Conservation (phyloP, 176 grass and related monocot genomes). For the Pontederia crassipes region DNA sequence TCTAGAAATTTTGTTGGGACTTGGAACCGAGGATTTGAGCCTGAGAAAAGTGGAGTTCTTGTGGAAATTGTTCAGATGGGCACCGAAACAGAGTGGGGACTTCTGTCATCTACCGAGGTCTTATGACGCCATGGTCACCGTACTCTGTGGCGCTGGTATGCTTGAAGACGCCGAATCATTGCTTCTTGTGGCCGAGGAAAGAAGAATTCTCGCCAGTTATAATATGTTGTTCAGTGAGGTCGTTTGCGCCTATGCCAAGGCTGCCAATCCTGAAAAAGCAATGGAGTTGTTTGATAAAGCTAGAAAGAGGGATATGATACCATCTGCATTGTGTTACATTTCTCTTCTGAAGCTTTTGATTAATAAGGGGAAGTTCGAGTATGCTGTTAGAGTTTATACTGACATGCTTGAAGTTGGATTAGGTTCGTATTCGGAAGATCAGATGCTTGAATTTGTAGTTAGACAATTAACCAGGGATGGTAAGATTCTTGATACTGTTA, state of each 20-base stretch:
- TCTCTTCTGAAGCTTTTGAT: constrained; percentile 52
- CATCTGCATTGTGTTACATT: constrained; percentile 50
- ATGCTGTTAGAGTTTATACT: constrained; percentile 56
- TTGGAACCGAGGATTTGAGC: constrained; percentile 30
- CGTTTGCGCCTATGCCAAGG: constrained; percentile 37
- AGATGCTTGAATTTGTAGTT: constrained; percentile 49
- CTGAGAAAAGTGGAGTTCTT: constrained; percentile 48
- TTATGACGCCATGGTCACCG: constrained; percentile 55
- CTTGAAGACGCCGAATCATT: constrained; percentile 62
- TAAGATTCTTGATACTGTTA: constrained; percentile 38
- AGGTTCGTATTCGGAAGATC: constrained; percentile 37
- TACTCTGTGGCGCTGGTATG: constrained; percentile 58
- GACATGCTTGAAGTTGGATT: constrained; percentile 81
- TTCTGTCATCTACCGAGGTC: constrained; percentile 69
- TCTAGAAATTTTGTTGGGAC: constrained; percentile 52
- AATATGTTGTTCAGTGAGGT: constrained; percentile 38
- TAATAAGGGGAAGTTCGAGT: constrained; percentile 33
- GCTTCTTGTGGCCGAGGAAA: constrained; percentile 32
- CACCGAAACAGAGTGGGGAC: constrained; percentile 32
- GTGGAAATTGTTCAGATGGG: constrained; percentile 75
- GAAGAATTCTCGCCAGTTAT: constrained; percentile 17
- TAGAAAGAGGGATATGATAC: constrained; percentile 34
- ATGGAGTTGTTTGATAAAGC: constrained; percentile 49
- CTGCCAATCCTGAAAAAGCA: constrained; percentile 39
- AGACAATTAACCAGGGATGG: constrained; percentile 28